Percentiles rank a stretch among this genome's conserved stretches.
Conservation (phyloP, 2,329 filamentous ascomycete species). For the Tolypocladium capitatum region DNA sequence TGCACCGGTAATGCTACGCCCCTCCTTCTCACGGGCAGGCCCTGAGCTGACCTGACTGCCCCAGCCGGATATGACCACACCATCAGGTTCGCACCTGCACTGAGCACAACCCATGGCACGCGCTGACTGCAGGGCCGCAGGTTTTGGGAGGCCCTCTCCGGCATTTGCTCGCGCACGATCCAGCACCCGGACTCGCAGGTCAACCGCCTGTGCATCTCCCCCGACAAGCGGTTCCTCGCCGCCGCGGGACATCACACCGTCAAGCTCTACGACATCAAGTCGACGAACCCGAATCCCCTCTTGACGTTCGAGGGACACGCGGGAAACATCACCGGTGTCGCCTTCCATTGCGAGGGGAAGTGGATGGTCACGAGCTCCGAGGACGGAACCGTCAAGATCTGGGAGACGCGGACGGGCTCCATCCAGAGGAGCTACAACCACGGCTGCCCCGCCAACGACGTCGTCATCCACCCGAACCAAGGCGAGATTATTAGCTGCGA, state of each 20-base stretch:
- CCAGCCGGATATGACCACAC: conserved; percentile 50
- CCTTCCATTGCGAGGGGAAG: conserved; percentile 97
- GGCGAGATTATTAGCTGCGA: conserved; percentile 97
- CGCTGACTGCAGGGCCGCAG: conserved; percentile 29
- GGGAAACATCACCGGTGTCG: conserved; percentile 89
- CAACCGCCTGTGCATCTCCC: conserved; percentile 94
- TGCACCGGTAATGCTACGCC: conserved; percentile 39
- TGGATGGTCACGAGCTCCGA: conserved; percentile 99
- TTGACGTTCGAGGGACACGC: conserved; percentile 94
- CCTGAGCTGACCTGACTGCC: conserved; percentile 9
- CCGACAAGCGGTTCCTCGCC: conserved; percentile 91
- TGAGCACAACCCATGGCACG: background rate
- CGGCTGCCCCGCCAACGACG: conserved; percentile 81
- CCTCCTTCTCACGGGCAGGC: background rate
- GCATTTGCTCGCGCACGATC: conserved; percentile 95
- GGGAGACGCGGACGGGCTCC: conserved; percentile 76
- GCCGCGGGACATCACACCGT: conserved; percentile 71
- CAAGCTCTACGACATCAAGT: conserved; percentile 98
- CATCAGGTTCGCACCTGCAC: conserved; percentile 33
- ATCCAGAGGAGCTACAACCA: conserved; percentile 92
- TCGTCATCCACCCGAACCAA: conserved; percentile 98
- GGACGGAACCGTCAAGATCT: conserved; percentile 93
- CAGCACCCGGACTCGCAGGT: conserved; percentile 97
- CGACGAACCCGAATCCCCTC: conserved; percentile 86
- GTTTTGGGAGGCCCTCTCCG: conserved; percentile 97